Evolutionary conservation across 2,329 filamentous ascomycete genomes (phyloP).

Genomic region (Cryphonectria nitschkei): DNA sequence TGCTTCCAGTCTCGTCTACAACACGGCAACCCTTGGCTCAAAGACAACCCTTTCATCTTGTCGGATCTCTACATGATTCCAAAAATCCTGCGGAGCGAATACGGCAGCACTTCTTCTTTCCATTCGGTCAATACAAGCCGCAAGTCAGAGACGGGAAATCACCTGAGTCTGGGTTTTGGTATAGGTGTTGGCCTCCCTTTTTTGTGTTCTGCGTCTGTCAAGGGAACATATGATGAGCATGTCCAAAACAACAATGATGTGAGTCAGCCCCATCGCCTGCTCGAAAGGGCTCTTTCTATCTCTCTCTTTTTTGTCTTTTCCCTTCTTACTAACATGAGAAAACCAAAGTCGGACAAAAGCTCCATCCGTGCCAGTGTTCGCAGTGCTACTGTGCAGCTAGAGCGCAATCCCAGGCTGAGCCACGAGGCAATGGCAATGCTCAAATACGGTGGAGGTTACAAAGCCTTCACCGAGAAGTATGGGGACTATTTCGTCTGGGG

Average conservation of each 20-base stretch:
- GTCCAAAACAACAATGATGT: constrained; percentile 5
- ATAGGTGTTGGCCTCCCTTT: neutral
- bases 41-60: constrained; percentile 4
- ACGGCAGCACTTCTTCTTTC: constrained; percentile 6
- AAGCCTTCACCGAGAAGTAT: neutral
- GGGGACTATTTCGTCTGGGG: constrained; percentile 8
- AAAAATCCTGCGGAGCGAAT: neutral
- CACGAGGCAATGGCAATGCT: constrained; percentile 7
- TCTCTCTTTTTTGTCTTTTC: neutral
- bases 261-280: neutral
- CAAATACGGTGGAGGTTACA: neutral
- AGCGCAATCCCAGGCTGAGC: neutral
- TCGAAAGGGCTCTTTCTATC: neutral
- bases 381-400: neutral
- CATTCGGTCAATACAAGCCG: neutral
- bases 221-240: constrained; percentile 9
- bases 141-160: constrained; percentile 1
- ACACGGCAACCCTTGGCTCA: neutral
- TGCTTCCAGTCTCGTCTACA: constrained; percentile 6
- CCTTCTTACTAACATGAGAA: neutral
- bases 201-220: constrained; percentile 1
- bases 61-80: constrained; percentile 10
- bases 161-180: constrained; percentile 6
- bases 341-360: constrained; percentile 5
- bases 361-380: constrained; percentile 6